Evolutionary conservation across 2,329 filamentous ascomycete species (phyloP), one percentile per base, ranked within the genome.

Genomic region (Claviceps pazoutovae): DNA sequence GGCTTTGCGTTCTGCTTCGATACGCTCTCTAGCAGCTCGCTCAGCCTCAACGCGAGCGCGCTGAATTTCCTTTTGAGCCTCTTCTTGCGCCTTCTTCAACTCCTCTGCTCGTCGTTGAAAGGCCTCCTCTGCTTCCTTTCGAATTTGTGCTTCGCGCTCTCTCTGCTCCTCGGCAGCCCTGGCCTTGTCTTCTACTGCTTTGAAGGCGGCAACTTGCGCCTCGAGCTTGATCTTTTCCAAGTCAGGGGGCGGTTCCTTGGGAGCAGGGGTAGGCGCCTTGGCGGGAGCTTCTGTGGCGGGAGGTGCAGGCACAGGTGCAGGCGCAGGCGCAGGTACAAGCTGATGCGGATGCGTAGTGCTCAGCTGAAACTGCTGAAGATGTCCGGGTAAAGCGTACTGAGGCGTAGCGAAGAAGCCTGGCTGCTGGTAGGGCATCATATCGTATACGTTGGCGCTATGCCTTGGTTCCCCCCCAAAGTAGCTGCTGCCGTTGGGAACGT

Each of bases 161-260:
- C 64, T 65, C 52, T 71, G 67, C 58, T 66, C 70, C 37, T 72
- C 69, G 9, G 68, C 70, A 11, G 71, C 71, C 50, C 73, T 74
- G 54, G 67, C 69, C 55, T 65, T 68, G 34, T 70, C 71, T 52
- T 74, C 66, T 34, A 70, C 70, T 4, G 64, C 67, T 55, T 78
- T 71, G 44, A 78, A 69, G 9, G 68, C 66, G 13, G 73, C 71
- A 16, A 86, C 65, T 58, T 84, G 75, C 55, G 78, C 74, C 55
- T 83, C 75, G 52, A 83, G 74, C n/a, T 71, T 71, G 55, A 83
- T 70, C 59, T 80, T 80, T 52, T 84, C 76, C 1, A 76, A 72
- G 50, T 84, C 77, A 34, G 61, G 61, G 13, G 64, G 62, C 14
- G 67, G 66, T 53, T 70, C 69, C 58, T 69, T 66, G 1, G 69